Evolutionary conservation across 2,329 filamentous ascomycete genomes (phyloP), one percentile per base, ranked within the genome.

Genomic region (Pestalotiopsis sp.): DNA sequence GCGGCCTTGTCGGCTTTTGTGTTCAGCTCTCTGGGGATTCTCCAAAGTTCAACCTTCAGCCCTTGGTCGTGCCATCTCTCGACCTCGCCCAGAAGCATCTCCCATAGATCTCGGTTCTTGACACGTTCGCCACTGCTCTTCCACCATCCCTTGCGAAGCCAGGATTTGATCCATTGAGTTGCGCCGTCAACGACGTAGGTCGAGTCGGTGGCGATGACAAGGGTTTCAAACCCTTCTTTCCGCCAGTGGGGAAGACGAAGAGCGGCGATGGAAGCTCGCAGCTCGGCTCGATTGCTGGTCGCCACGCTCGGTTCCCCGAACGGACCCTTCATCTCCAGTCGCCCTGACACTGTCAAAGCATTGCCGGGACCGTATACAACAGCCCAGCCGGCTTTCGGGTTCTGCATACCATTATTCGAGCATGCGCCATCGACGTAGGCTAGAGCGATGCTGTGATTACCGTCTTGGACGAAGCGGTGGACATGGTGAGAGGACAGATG

Each of bases 201-300:
- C 0, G 85, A 87, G 72, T 89, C 85, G 0, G 85, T 87, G 2
- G 86, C 87, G 68, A 90, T 81, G 52, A 88, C 83, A 2, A 89
- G 4, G 2, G 75, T 76, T 11, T 69, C 49, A 76, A 78, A 77
- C 67, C 82, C 73, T 74, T 87, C 84, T 3, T 73, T 76, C 0
- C 17, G 23, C 86, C 85, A 88, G 70, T 73, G 7, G 3, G 80
- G 77, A 71, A 80, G 83, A 36, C 81, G 77, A 27, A 88, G 78
- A 3, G 83, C 87, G 5, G 80, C 84, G 60, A 88, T 82, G 4
- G 83, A 84, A 4, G 86, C 86, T 13, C 86, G 86, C 6, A 90
- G 81, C 74, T 88, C 85, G 3, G 87, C 87, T 4, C 87, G 81
- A 70, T 87, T 86, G 77, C 81, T 87, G 23, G 80, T 87, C 68